Base-by-base conservation (phyloP, 768 basidiomycete species). In the Boletus pseudopeckii region DNA sequence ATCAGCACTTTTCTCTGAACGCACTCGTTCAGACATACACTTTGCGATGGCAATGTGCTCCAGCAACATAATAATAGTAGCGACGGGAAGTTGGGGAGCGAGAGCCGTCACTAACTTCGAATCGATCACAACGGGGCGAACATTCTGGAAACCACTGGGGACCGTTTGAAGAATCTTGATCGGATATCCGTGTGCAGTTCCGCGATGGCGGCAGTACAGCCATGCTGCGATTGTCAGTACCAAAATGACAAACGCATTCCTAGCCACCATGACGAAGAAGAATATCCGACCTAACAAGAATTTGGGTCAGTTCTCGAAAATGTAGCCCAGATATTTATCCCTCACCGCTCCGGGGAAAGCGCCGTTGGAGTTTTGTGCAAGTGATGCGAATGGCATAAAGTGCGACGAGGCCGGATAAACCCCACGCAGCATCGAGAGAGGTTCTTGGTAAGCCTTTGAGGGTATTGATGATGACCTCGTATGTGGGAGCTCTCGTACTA, bases 11-110 rank as follows among this genome's bases (percentile, higher is more conserved):
- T 42, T 17, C 18, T 40, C 26, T 42, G 40, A 33, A 40, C 17
- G 17, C 7, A 39, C 26, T 4, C n/a, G 38, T 52, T 28, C 7
- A 13, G 17, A 71, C 82, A 65, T 68, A 88, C 90, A 90, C 72
- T 94, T 96, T n/a, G 90, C 83, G 60, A 99, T 99, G 30, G 95
- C 89, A 55, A 98, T 98, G 73, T 99, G 97, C 70, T 98, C 96
- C 47, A 98, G 76, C 14, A 98, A 77, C 43, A 98, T 78, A 64
- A 96, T 88, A 59, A 96, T 92, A 1, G 90, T 92, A 18, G 91
- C 85, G 5, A 92, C 82, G 2, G 91, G 90, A 3, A 98, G 68
- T 52, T 96, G 79, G 7, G 84, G 74, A 2, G 79, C 87, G 51
- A 98, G 75, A 0, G 90, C 91, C 1, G 64, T 53, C 30, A 96